Conservation (phyloP, 805 yeast species). For the Tanozyma kutaoensis region DNA sequence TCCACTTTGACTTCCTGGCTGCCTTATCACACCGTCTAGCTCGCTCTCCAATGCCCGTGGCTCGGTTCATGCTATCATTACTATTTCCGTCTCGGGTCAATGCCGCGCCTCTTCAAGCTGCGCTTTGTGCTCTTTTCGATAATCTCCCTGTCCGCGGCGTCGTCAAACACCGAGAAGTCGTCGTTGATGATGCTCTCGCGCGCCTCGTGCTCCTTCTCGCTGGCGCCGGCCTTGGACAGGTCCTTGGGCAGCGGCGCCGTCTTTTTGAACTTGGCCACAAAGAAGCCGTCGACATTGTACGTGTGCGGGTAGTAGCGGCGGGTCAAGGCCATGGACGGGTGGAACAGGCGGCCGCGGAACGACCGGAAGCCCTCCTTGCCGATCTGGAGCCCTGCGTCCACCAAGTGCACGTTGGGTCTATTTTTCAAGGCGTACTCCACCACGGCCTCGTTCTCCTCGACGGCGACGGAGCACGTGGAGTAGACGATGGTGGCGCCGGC, state of each 20-base stretch:
- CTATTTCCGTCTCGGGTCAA: constrained; percentile 51
- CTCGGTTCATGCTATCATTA: no score
- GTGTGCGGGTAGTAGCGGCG: constrained; percentile 98
- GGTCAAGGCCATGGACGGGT: constrained; percentile 62
- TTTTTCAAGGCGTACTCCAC: constrained; percentile 96
- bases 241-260: constrained; percentile 78
- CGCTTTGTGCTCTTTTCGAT: constrained; percentile 58
- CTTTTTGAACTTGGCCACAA: constrained; percentile 92
- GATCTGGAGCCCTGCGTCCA: constrained; percentile 81
- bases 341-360: constrained; percentile 85
- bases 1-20: no score
- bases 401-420: constrained; percentile 90
- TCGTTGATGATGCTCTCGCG: constrained; percentile 75
- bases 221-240: constrained; percentile 75
- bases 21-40: no score
- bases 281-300: constrained; percentile 97
- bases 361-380: constrained; percentile 95
- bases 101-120: constrained; percentile 55
- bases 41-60: no score
- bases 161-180: constrained; percentile 77
- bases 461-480: constrained; percentile 97
- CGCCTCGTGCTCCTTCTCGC: constrained; percentile 73
- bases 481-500: constrained; percentile 90
- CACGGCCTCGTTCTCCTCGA: constrained; percentile 96
- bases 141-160: constrained; percentile 59